phyloP scores from a whole-genome alignment of 768 basidiomycete genomes.

The Leccinum subtestaceum region DNA sequence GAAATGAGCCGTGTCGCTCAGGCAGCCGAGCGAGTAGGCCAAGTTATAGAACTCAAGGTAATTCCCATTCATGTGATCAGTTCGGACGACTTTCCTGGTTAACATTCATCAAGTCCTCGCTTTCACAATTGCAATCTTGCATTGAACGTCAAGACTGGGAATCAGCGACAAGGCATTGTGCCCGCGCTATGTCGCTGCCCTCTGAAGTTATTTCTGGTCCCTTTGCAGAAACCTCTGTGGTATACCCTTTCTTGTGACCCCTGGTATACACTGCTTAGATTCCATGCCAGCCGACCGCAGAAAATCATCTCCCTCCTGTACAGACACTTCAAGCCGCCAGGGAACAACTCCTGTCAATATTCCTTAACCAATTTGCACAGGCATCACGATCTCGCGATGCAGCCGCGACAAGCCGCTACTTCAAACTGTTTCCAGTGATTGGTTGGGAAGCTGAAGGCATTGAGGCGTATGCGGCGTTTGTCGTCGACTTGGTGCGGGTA shows the following conservation, averaged over 20 bases:
- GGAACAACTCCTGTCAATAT: slow-evolving; percentile 70
- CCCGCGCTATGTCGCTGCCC: slow-evolving; percentile 85
- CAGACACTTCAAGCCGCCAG: slow-evolving; percentile 79
- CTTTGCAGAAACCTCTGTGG: slow-evolving; percentile 87
- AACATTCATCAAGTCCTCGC: slow-evolving; percentile 53
- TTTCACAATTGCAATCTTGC: slow-evolving; percentile 50
- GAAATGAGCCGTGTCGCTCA: slow-evolving; percentile 90
- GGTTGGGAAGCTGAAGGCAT: slow-evolving; percentile 93
- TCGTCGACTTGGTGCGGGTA: slow-evolving; percentile 83
- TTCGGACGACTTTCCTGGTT: slow-evolving; percentile 24
- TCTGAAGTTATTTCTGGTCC: slow-evolving; percentile 71
- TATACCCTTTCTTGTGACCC: slow-evolving; percentile 37
- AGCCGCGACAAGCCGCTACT: slow-evolving; percentile 86
- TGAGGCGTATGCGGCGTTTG: slow-evolving; percentile 89
- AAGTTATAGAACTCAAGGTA: slow-evolving; percentile 95
- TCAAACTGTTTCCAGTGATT: slow-evolving; percentile 95
- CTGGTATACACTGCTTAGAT: not conserved
- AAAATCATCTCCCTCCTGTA: slow-evolving; percentile 79
- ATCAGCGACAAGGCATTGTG: slow-evolving; percentile 86
- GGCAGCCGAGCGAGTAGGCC: slow-evolving; percentile 86
- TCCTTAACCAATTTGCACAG: slow-evolving; percentile 74
- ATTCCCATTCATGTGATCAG: slow-evolving; percentile 1
- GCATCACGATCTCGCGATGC: slow-evolving; percentile 83
- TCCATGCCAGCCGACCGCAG: slow-evolving; percentile 75
- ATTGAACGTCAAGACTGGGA: slow-evolving; percentile 94